Percentiles rank a stretch among this genome's conserved stretches.
Evolutionary conservation across 2,329 filamentous ascomycete genomes (phyloP).

Genomic region (Pseudopithomyces chartarum): DNA sequence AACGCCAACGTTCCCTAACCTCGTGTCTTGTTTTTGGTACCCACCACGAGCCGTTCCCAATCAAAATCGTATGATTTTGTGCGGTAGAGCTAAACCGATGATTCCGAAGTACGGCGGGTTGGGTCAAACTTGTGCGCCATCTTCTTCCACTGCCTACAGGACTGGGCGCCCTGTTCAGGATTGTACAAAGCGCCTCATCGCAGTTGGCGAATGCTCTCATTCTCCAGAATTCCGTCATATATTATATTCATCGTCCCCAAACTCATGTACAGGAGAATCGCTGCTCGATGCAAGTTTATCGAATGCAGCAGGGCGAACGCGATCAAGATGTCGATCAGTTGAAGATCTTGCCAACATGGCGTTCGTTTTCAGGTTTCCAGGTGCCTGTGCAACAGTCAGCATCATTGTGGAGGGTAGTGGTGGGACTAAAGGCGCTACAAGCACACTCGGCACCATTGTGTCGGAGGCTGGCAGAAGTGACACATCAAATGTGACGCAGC

Average conservation of each 20-base stretch:
- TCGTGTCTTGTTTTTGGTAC: slow-evolving; percentile 1
- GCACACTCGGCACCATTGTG: slow-evolving; percentile 11
- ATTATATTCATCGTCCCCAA: background rate
- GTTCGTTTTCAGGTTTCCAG: slow-evolving; percentile 42
- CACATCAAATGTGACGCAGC: slow-evolving; percentile 8
- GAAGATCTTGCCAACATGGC: slow-evolving; percentile 42
- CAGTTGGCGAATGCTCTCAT: background rate
- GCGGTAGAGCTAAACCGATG: background rate
- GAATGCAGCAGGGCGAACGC: background rate
- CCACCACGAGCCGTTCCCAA: background rate
- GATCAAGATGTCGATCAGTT: slow-evolving; percentile 19
- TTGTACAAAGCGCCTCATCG: background rate
- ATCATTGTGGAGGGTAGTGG: slow-evolving; percentile 14
- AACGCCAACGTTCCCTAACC: background rate
- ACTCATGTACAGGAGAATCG: slow-evolving; percentile 24
- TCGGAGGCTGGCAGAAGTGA: background rate
- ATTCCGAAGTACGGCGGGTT: background rate
- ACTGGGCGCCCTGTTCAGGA: background rate
- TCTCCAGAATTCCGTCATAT: slow-evolving; percentile 3
- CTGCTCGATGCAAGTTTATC: background rate
- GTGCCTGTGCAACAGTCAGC: slow-evolving; percentile 37
- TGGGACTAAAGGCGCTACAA: slow-evolving; percentile 3
- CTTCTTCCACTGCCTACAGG: background rate
- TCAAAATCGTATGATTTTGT: background rate
- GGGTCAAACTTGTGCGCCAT: background rate